Evolutionary conservation across 2,329 filamentous ascomycete species (phyloP), one percentile per base, ranked within the genome.

Genomic region (Arthrobotrys sphaeroides): DNA sequence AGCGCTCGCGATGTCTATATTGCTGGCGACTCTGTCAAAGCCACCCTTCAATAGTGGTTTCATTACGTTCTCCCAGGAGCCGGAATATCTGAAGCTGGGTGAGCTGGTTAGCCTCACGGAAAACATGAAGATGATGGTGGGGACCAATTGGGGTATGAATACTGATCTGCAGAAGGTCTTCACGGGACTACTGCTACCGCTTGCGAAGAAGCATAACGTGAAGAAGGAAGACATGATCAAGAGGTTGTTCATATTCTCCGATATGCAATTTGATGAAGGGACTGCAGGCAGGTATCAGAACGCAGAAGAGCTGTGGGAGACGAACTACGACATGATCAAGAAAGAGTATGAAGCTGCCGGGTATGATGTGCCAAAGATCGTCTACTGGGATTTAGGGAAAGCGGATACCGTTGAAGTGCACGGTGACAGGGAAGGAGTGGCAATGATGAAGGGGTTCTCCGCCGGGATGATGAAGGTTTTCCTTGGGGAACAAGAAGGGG

Each of bases 311-410:
- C 79, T 3, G 36, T 55, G 10, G 85, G 84, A 80, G 79, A 84
- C 84, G 0, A 85, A 85, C 1, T 87, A 84, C 78, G 84, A 87
- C 77, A 83, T 85, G 3, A 84, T 89, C 79, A 81, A 85, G 79
- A 73, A 73, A 18, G 80, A 81, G 42, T 89, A 83, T 79, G 78
- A 81, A 9, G 80, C 83, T 0, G 84, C 84, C 1, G 87, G 87
- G 0, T 89, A 89, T 77, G 84, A 87, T 67, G 83, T 89, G 81
- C 88, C 88, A 0, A 83, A 87, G 79, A 81, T 89, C n/a, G 82
- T 89, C 2, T 89, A 88, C 79, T 89, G 87, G 87, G 88, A 88
- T 78, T 82, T 89, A 16, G 86, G 86, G 0, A 84, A 83, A 0
- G 80, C 78, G 26, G 81, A 86, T 59, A 72, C 80, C 38, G 85